Evolutionary conservation across 345 rosid species (phyloP), one percentile per base, ranked within the genome.

Genomic region (Lepidium aucheri): DNA sequence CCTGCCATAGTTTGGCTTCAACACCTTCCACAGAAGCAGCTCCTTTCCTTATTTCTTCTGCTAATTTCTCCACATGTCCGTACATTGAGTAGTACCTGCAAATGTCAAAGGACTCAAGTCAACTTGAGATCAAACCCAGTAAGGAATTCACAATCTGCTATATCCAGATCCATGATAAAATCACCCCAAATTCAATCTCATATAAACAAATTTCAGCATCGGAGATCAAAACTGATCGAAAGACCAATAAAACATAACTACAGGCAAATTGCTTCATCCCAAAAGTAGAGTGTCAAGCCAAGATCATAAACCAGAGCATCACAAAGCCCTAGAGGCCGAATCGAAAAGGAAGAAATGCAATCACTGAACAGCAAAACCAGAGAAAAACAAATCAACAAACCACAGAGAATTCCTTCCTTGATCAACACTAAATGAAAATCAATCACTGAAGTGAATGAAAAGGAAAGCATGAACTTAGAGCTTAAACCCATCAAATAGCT

Each of bases 1-100:
- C 98, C 98, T 89, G 98, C 96, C 96, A 89, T 62, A 91, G 60
- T 78, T 80, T 82, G 80, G 91, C 95, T 74, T 91, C 98, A 76
- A 91, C 98, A 45, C 98, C 98, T 80, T 87, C 96, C 70, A 91
- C 89, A 60, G 96, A 87, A 64, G 89, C 83, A 79, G 96, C 92
- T 5, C 96, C 98, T 77, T 87, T 89, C 85, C 81, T 79, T 53
- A 91, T 89, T 73, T 89, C 95, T 78, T 91, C 95, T 22, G 98
- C 98, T 71, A 91, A 78, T 76, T 75, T 87, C 86, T 85, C 92
- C 18, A 91, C 96, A 70, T 91, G 98, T 24, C 98, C 98, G 43
- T 91, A 89, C 98, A 89, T 91, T 75, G 98, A 89, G 79, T 91
- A 89, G 82, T 89, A 91, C 80, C 98, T 91, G 77, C 30, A 74